phyloP scores from a whole-genome alignment of 2,329 filamentous ascomycete genomes.

The Onygenales sp. region DNA sequence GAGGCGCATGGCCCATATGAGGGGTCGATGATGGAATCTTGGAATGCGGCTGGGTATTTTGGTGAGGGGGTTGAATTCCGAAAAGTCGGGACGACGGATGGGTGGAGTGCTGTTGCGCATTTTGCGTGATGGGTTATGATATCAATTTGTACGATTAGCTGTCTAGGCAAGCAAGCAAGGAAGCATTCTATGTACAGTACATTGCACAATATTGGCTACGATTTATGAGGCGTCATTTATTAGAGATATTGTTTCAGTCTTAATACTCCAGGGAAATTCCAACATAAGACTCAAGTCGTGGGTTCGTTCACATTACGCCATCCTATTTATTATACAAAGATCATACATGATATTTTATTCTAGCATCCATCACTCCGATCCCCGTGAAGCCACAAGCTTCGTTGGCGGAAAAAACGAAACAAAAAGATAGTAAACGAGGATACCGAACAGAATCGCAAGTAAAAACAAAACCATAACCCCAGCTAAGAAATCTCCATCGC shows the following conservation, averaged over 20 bases:
- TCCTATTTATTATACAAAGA: constrained; percentile 1
- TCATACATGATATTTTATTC: background rate
- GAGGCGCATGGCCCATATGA: constrained; percentile 82
- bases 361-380: background rate
- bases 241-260: too few species aligned
- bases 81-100: constrained; percentile 43
- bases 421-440: background rate
- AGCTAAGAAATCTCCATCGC: constrained; percentile 58
- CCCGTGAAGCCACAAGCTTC: too few species aligned
- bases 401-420: background rate
- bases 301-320: background rate
- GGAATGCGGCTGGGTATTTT: constrained; percentile 90
- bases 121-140: constrained; percentile 31
- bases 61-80: constrained; percentile 70
- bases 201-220: too few species aligned
- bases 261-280: too few species aligned
- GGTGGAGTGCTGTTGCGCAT: constrained; percentile 44
- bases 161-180: background rate
- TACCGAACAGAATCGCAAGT: constrained; percentile 5
- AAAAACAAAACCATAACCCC: constrained; percentile 10
- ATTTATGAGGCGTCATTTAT: too few species aligned
- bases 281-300: too few species aligned
- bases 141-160: background rate
- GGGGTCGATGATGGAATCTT: constrained; percentile 73
- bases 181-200: too few species aligned